A percentile compares a stretch with the other conserved stretches of the same genome.
These are phyloP conservation scores for Saccharomycopsis malanga DNA, from an alignment of 805 yeast species.

Conservation along the genomic window DNA sequence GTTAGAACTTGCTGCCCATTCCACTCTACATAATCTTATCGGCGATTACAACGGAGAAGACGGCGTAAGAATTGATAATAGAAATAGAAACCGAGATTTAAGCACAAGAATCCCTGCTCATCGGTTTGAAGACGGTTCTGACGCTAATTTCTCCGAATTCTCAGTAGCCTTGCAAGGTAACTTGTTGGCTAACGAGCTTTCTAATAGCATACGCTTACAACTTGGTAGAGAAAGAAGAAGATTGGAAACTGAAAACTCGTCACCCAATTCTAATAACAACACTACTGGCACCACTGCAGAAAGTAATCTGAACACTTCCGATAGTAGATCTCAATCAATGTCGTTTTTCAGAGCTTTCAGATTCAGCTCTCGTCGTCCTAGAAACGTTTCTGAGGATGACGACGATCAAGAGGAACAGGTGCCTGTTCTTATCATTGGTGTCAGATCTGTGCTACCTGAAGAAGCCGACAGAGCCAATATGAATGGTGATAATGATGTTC, in stretches of 20 bases:
- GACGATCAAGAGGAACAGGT: conserved; percentile 24
- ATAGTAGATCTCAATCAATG: conserved; percentile 27
- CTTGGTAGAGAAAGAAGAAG: conserved; percentile 9
- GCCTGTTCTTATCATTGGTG: conserved; percentile 45
- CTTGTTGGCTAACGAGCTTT: conserved; percentile 33
- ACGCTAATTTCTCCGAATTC: conserved; percentile 40
- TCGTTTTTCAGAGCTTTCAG: conserved; percentile 39
- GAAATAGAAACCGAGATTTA: conserved; percentile 19
- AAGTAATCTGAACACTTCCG: background rate
- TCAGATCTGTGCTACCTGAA: conserved; percentile 33
- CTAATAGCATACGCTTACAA: conserved; percentile 24
- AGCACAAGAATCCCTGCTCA: conserved; percentile 4
- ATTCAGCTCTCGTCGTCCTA: conserved; percentile 28
- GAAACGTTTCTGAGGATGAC: background rate
- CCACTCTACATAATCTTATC: conserved; percentile 36
- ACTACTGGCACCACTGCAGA: background rate
- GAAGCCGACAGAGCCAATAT: conserved; percentile 15
- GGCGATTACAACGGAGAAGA: conserved; percentile 27
- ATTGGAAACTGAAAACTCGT: background rate
- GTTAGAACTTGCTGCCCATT: conserved; percentile 39
- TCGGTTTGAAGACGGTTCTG: conserved; percentile 25
- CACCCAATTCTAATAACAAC: background rate
- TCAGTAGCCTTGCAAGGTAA: conserved; percentile 35
- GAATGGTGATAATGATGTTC: conserved; percentile 3
- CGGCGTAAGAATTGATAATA: conserved; percentile 29